These are phyloP conservation scores for Lactifluus subvellereus DNA, from an alignment of 768 basidiomycete species.

Conservation along the genomic window DNA sequence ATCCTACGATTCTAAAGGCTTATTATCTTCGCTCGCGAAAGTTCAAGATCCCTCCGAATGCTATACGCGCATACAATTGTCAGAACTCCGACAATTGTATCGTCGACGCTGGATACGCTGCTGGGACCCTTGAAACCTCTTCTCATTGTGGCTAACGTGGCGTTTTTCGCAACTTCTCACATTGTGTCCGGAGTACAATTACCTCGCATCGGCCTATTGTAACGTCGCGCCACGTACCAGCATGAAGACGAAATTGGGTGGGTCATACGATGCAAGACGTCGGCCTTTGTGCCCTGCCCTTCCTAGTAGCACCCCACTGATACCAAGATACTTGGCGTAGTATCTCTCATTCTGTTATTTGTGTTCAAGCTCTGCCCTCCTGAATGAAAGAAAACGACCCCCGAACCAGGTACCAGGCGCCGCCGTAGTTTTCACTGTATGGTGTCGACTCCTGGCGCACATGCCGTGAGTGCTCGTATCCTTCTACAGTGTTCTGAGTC, in stretches of 20 bases:
- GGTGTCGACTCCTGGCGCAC: background rate
- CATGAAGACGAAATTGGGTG: background rate
- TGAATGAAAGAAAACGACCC: too few species aligned
- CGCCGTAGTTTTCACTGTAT: background rate
- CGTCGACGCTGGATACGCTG: too few species aligned
- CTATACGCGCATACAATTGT: too few species aligned
- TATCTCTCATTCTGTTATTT: too few species aligned
- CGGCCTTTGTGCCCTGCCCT: background rate
- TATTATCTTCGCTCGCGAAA: background rate
- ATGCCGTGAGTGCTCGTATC: too few species aligned
- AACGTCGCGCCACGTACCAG: background rate
- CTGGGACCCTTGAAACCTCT: background rate
- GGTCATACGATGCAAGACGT: background rate
- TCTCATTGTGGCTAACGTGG: background rate
- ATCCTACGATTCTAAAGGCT: too few species aligned
- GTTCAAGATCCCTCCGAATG: too few species aligned
- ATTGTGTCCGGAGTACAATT: background rate
- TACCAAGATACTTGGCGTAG: background rate
- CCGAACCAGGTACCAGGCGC: too few species aligned
- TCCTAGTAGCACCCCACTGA: background rate
- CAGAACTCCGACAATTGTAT: too few species aligned
- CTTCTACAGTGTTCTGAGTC: background rate
- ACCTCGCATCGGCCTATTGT: background rate
- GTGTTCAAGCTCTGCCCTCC: too few species aligned
- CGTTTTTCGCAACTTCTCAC: background rate